Conservation (phyloP, 306 rosid species). For the Vicia villosa region DNA sequence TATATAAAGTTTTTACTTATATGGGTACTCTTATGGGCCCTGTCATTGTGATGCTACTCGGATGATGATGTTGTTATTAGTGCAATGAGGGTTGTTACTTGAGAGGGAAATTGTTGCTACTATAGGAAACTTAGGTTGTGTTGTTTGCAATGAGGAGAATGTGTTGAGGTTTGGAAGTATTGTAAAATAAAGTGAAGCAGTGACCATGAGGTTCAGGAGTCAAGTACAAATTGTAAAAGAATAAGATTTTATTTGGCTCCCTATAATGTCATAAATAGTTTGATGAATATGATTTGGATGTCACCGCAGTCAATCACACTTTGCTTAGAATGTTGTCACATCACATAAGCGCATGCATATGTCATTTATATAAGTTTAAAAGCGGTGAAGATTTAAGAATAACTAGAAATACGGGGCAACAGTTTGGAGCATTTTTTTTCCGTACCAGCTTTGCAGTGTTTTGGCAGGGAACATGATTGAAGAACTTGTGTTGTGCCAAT, state of each 20-base stretch:
- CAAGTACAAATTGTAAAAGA: not conserved
- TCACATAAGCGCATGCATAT: not conserved
- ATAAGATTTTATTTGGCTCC: conserved; percentile 11
- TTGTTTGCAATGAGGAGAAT: not conserved
- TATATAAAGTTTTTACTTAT: not conserved
- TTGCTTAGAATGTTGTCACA: not conserved
- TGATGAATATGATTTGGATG: conserved; percentile 1
- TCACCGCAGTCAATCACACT: not conserved
- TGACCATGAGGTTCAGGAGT: conserved; percentile 11
- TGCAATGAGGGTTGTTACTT: conserved; percentile 1
- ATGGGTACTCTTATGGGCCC: not conserved
- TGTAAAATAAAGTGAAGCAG: not conserved
- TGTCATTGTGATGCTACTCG: not conserved
- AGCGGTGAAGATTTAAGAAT: not conserved
- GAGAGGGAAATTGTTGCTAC: not conserved
- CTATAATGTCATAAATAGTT: not conserved
- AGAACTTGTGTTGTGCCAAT: not conserved
- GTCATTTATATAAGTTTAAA: not conserved
- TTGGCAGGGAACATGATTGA: not conserved
- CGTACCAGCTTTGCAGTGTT: not conserved
- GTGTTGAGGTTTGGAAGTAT: not conserved
- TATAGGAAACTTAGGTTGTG: not conserved
- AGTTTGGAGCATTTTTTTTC: not conserved
- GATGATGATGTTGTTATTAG: not conserved
- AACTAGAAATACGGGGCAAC: not conserved